A percentile compares a stretch with the other conserved stretches of the same genome.
Conservation (phyloP, 129 eudicot genomes). For the Centrapalus pauciflorus region DNA sequence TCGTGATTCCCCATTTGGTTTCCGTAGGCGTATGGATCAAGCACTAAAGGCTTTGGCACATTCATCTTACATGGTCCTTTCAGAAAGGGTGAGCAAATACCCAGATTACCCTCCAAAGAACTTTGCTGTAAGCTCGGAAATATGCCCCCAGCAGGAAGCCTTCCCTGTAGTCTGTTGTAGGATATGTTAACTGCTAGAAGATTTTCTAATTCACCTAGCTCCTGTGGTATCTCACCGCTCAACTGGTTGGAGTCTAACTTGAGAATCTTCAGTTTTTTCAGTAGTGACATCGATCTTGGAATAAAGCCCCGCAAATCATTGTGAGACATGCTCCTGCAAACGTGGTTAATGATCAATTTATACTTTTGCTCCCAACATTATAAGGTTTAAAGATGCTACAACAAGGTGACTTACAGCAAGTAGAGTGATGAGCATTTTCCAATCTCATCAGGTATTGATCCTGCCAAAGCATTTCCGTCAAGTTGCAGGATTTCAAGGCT, state of each 20-base stretch:
- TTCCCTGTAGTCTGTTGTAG: conserved; percentile 76
- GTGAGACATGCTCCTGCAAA: conserved; percentile 78
- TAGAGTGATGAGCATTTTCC: conserved; percentile 88
- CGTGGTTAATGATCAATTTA: background rate
- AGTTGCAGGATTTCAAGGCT: conserved; percentile 79
- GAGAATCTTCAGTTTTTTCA: conserved; percentile 84
- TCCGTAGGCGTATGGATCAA: conserved; percentile 64
- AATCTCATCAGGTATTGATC: conserved; percentile 69
- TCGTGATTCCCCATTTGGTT: conserved; percentile 38
- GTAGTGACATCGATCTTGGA: conserved; percentile 64
- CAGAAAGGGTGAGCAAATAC: conserved; percentile 74
- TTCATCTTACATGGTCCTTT: conserved; percentile 76
- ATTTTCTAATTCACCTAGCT: conserved; percentile 59
- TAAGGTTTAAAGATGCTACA: background rate
- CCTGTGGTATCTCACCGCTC: conserved; percentile 88
- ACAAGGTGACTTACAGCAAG: conserved; percentile 64
- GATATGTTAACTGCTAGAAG: conserved; percentile 81
- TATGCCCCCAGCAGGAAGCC: conserved; percentile 65
- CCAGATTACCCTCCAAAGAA: conserved; percentile 69
- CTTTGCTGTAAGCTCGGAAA: conserved; percentile 66
- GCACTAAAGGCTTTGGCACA: conserved; percentile 85
- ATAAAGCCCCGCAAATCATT: conserved; percentile 59
- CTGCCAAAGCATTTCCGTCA: conserved; percentile 75
- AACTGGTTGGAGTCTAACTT: conserved; percentile 68
- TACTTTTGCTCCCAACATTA: background rate